These are phyloP conservation scores for Globisporangium nunn DNA, from an alignment of 352 stramenopile genomes.

Conservation along the genomic window DNA sequence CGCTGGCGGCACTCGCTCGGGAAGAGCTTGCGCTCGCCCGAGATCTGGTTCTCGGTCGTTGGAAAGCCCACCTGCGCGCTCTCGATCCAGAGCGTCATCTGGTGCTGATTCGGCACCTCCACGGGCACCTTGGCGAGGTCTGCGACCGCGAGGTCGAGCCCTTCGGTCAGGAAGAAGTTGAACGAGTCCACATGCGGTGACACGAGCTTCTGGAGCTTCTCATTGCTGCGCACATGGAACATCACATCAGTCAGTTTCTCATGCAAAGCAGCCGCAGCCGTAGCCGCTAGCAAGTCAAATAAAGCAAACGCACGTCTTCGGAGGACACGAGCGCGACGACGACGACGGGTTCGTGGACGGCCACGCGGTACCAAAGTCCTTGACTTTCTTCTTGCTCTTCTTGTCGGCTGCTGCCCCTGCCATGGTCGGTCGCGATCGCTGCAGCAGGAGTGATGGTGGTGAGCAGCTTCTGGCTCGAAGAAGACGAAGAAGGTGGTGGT, in stretches of 20 bases:
- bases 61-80: conserved; percentile 92
- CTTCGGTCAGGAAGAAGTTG: conserved; percentile 96
- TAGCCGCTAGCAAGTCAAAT: background rate
- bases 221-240: conserved; percentile 35
- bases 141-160: conserved; percentile 89
- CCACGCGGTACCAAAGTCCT: conserved; percentile 57
- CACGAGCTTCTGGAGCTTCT: conserved; percentile 87
- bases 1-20: conserved; percentile 96
- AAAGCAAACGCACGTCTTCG: conserved; percentile 38
- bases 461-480: too few relatives aligned
- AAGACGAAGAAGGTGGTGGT: too few relatives aligned
- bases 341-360: conserved; percentile 79
- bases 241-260: background rate
- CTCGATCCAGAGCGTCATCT: conserved; percentile 89
- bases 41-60: conserved; percentile 78
- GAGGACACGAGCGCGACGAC: conserved; percentile 58
- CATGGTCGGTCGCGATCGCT: background rate
- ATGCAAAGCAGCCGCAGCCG: background rate
- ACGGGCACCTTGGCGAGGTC: conserved; percentile 90
- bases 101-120: conserved; percentile 82
- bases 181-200: conserved; percentile 97
- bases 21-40: conserved; percentile 75
- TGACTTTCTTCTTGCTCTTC: conserved; percentile 48
- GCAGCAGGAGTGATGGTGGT: background rate
- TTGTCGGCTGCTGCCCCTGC: conserved; percentile 27